A percentile compares a stretch with the other conserved stretches of the same genome.
These are phyloP conservation scores for Anisogramma anomala DNA, from an alignment of 2,329 filamentous ascomycete genomes.

Conservation along the genomic window DNA sequence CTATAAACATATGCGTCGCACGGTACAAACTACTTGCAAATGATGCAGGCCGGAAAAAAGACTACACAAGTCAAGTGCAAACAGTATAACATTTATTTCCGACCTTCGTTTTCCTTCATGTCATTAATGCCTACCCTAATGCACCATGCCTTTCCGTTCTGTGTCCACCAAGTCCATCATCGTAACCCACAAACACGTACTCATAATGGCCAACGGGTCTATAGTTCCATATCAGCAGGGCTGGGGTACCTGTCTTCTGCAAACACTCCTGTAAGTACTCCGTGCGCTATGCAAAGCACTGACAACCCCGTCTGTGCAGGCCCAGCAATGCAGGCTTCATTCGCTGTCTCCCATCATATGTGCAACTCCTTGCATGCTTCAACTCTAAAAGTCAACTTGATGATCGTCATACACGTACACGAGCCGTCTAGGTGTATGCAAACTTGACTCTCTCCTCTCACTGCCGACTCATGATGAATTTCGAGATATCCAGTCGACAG, in stretches of 20 bases:
- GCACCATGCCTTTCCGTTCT: background rate
- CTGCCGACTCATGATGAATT: constrained; percentile 25
- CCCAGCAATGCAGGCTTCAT: background rate
- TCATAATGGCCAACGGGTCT: background rate
- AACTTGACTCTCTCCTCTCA: background rate
- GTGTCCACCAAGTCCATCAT: background rate
- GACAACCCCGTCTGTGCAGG: background rate
- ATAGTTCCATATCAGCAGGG: background rate
- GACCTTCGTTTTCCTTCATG: background rate
- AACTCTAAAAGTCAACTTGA: background rate
- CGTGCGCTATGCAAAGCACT: constrained; percentile 9
- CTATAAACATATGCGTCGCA: too few relatives aligned
- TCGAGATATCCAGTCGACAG: constrained; percentile 34
- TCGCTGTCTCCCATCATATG: background rate
- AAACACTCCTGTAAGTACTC: constrained; percentile 5
- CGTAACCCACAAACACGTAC: background rate
- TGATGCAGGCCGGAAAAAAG: too few relatives aligned
- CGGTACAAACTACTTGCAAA: too few relatives aligned
- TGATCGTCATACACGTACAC: background rate
- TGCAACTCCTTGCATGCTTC: background rate
- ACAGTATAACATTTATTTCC: background rate
- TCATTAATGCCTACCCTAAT: background rate
- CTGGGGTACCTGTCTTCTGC: background rate
- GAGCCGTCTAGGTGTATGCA: background rate
- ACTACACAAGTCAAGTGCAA: background rate